Conservation (phyloP, 106 monocot species). For the Allium fistulosum region DNA sequence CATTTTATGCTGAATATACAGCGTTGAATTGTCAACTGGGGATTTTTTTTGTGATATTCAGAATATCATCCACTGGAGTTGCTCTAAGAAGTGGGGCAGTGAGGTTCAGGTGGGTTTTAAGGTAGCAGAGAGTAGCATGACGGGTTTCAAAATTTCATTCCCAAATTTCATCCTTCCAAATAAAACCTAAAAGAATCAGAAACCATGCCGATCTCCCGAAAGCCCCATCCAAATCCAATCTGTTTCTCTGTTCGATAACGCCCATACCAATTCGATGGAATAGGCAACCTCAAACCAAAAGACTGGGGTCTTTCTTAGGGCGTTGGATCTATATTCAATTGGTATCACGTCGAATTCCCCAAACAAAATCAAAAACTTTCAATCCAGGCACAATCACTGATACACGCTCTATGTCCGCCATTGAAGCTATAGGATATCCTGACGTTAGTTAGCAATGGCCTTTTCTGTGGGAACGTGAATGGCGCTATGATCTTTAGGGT, state of each 20-base stretch:
- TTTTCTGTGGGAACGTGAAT: slow-evolving; percentile 61
- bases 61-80: too few relatives aligned
- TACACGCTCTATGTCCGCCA: slow-evolving; percentile 77
- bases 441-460: slow-evolving; percentile 81
- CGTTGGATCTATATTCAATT: slow-evolving; percentile 28
- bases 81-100: too few relatives aligned
- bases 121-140: too few relatives aligned
- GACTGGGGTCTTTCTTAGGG: slow-evolving; percentile 41
- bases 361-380: slow-evolving; percentile 49
- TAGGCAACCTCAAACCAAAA: slow-evolving; percentile 30
- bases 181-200: too few relatives aligned
- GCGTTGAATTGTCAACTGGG: too few relatives aligned
- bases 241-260: slow-evolving; percentile 18
- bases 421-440: slow-evolving; percentile 94
- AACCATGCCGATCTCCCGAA: slow-evolving; percentile 4
- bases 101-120: too few relatives aligned
- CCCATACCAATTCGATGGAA: slow-evolving; percentile 49
- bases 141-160: too few relatives aligned
- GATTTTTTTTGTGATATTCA: too few relatives aligned
- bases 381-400: slow-evolving; percentile 64
- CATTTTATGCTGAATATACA: too few relatives aligned
- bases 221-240: neutral
- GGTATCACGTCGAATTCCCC: slow-evolving; percentile 95
- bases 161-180: too few relatives aligned
- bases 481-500: slow-evolving; percentile 75